Conservation (phyloP, 345 rosid genomes). For the Euphorbia pulcherrima region DNA sequence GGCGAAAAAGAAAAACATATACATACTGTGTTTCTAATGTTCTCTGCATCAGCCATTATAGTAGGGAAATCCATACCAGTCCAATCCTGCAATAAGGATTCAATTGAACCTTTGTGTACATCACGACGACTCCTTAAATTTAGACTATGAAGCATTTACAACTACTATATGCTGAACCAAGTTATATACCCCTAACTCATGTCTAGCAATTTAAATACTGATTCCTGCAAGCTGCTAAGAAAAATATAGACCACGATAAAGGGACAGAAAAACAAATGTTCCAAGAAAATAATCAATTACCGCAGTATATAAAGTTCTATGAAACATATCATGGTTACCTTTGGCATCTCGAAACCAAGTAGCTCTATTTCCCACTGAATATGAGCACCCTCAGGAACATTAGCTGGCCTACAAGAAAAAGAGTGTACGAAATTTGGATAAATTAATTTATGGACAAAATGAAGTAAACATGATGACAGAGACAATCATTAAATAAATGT, state of each 20-base stretch:
- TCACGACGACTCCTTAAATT: not conserved
- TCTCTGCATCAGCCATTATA: conserved; percentile 91
- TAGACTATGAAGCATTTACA: not conserved
- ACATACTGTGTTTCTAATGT: conserved; percentile 77
- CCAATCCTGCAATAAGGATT: conserved; percentile 71
- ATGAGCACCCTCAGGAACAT: conserved; percentile 87
- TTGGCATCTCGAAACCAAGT: conserved; percentile 90
- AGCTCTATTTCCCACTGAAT: conserved; percentile 95
- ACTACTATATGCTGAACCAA: conserved; percentile 2
- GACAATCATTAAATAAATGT: not conserved
- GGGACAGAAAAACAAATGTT: not conserved
- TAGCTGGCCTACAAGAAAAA: conserved; percentile 53
- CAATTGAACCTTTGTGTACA: conserved; percentile 1
- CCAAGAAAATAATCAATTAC: not conserved
- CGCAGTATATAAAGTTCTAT: not conserved
- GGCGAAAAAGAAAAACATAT: not conserved
- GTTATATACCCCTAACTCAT: not conserved
- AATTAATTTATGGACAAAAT: not conserved
- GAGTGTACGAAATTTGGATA: conserved; percentile 4
- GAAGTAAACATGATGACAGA: not conserved
- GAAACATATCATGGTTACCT: conserved; percentile 39
- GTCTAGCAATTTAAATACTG: not conserved
- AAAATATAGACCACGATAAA: not conserved
- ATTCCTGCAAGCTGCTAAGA: not conserved
- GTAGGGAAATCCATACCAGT: conserved; percentile 82